Base-by-base conservation (phyloP, 768 basidiomycete species). In the Peribolospora baueri region DNA sequence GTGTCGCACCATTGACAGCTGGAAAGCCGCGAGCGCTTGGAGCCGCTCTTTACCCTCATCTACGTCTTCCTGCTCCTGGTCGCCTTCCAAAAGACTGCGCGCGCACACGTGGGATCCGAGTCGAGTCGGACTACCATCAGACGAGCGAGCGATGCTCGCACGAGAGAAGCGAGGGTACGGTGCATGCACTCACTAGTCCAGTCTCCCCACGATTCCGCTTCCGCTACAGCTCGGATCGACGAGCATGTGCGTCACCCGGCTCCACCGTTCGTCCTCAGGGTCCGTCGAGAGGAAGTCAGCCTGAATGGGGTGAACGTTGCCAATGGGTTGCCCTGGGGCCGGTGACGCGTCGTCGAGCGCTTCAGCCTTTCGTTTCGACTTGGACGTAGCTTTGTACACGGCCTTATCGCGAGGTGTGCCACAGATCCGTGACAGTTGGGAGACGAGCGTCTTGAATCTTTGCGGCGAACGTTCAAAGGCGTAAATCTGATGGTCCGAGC, bases 181-280 rank as follows among this genome's bases (percentile, higher is more conserved):
- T 56, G 56, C 48, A 43, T 57, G 73, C 53, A 56, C 61, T 80
- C 81, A 75, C 68, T 87, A 75, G 65, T 93, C 86, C 53, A 93
- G 68, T 51, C 87, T 77, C 67, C 86, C 86, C 51, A 88, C 78
- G 55, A 91, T 90, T 3, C 88, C 86, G 11, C 84, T 88, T 45
- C 87, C 85, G 57, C 88, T 93, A 66, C 91, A 98, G 42, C 90
- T 95, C 9, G 91, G 91, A 65, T 98, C 91, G 6, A 97, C 72
- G 46, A 98, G 72, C 58, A 97, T 87, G 66, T 95, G 86, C 3
- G 87, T 85, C 45, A 79, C 82, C 7, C 69, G 65, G 43, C 67
- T 65, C 66, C 74, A 95, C 60, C 75, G 74, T 7, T 70, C 57
- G 65, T 83, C 77, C 41, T 59, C 54, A 0, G 87, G 83, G 63